phyloP scores from a whole-genome alignment of 345 rosid genomes.

The Excoecaria agallocha region DNA sequence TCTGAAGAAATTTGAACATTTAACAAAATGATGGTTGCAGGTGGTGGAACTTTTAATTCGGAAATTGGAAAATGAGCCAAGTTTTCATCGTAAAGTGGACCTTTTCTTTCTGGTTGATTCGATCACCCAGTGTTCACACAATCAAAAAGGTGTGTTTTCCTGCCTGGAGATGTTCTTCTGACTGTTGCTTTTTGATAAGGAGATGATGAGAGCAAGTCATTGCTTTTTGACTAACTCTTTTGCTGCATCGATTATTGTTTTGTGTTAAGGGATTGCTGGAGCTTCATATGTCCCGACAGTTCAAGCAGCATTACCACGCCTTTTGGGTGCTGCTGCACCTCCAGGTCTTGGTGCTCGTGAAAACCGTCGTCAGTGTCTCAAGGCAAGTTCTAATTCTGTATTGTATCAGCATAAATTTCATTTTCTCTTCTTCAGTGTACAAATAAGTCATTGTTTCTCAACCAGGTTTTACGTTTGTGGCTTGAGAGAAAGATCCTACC shows the following conservation, averaged over 20 bases:
- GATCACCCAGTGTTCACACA: slow-evolving; percentile 87
- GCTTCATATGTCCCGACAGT: slow-evolving; percentile 78
- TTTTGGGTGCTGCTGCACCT: slow-evolving; percentile 93
- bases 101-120: slow-evolving; percentile 95
- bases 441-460: slow-evolving; percentile 21
- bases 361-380: slow-evolving; percentile 94
- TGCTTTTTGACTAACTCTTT: background rate
- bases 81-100: slow-evolving; percentile 80
- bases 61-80: slow-evolving; percentile 84
- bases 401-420: slow-evolving; percentile 6
- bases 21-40: slow-evolving; percentile 37
- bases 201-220: background rate
- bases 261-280: slow-evolving; percentile 67
- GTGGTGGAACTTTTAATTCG: slow-evolving; percentile 87
- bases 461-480: slow-evolving; percentile 86
- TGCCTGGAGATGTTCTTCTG: background rate
- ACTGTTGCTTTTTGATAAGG: background rate
- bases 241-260: background rate
- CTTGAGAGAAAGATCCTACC: slow-evolving; percentile 89
- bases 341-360: slow-evolving; percentile 80
- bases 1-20: background rate
- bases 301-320: slow-evolving; percentile 91
- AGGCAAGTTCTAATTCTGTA: slow-evolving; percentile 43
- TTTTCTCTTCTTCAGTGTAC: slow-evolving; percentile 17
- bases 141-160: slow-evolving; percentile 60